Base-by-base conservation (phyloP, 2,329 filamentous ascomycete genomes). In the Myriangium duriaei region DNA sequence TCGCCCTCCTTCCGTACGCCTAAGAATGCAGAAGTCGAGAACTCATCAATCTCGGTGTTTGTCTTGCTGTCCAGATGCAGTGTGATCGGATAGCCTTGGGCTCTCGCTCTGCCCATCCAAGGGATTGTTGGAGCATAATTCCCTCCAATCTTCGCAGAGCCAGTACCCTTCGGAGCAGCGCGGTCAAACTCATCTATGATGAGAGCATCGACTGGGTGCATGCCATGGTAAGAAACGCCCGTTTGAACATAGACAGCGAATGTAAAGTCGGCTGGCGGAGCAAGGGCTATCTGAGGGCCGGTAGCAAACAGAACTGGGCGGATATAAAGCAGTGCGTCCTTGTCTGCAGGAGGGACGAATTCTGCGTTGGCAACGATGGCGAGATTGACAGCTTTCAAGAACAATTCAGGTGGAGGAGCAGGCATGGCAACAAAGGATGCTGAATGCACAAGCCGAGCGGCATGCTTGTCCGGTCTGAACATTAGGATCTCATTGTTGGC, bases 141-240 rank as follows among this genome's bases (percentile, higher is more conserved):
- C 11, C 88, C 91, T 16, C 91, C 88, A 3, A 96, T 72, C 64
- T 96, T 96, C n/a, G 85, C 88, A 45, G 76, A 79, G 0, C 88
- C 88, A 0, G 83, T 92, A 1, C 88, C 88, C 51, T 86, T 76
- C 1, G 91, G 88, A n/a, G 88, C 88, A 0, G 87, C 75, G 18
- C 88, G 82, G 59, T 96, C 88, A 56, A 96, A 96, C 18, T 91
- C 80, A 52, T 96, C 88, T 2, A 96, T 69, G 42, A 96, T 81
- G 37, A 95, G 64, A 2, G 81, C 84, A 52, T 81, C 78, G n/a
- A 94, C 85, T 0, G 88, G 84, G 49, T 86, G 76, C 0, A 79
- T 75, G 26, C 91, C 88, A 60, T 96, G 88, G 65, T 95, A 96
- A 11, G 94, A 86, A 5, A 88, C 88, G 1, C 85, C 92, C 1